Evolutionary conservation across 495 filamentous ascomycete species (phyloP).

Genomic region (Xeromyces bisporus): DNA sequence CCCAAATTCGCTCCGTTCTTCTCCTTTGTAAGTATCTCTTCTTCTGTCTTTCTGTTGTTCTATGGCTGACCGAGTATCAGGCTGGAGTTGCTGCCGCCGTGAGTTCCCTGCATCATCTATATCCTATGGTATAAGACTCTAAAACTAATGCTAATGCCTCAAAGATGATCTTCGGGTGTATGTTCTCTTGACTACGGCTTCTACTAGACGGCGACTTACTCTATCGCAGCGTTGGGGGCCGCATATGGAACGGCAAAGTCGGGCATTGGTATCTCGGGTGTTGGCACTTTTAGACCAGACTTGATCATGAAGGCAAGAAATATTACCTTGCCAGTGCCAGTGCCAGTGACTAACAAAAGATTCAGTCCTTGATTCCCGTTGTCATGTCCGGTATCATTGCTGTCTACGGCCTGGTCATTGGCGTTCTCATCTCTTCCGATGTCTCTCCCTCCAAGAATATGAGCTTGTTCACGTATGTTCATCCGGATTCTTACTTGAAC

Average conservation of each 20-base stretch:
- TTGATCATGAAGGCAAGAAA: conserved; percentile 86
- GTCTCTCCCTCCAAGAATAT: conserved; percentile 47
- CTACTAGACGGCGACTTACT: too few relatives aligned
- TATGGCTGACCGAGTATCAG: conserved; percentile 24
- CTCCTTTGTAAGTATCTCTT: conserved; percentile 60
- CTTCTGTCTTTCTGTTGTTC: conserved; percentile 1
- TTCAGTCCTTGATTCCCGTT: conserved; percentile 77
- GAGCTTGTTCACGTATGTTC: conserved; percentile 62
- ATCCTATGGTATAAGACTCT: conserved; percentile 6
- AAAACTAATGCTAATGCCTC: conserved; percentile 5
- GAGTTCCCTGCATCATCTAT: conserved; percentile 33
- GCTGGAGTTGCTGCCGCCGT: conserved; percentile 83
- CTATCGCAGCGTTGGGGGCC: conserved; percentile 58
- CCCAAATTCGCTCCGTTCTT: conserved; percentile 95
- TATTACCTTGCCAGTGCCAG: not conserved
- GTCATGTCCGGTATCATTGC: conserved; percentile 99
- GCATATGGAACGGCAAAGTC: conserved; percentile 97
- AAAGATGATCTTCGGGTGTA: conserved; percentile 84
- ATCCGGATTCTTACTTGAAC: not conserved
- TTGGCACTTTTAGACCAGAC: conserved; percentile 81
- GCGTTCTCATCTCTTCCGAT: conserved; percentile 82
- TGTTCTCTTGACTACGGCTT: too few relatives aligned
- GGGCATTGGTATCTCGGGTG: conserved; percentile 88
- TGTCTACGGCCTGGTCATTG: conserved; percentile 91
- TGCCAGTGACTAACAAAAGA: conserved; percentile 13